Evolutionary conservation across 164 flowering plant species (phyloP).

Genomic region (grape (Vitis vinifera)): ASM3070453v1 NC_081820.1:23339001-23339500

Average conservation of each 20-base stretch:
- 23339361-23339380: not conserved
- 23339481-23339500: not conserved
- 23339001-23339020: too few relatives aligned
- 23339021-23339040: too few relatives aligned
- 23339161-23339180: too few relatives aligned
- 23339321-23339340: not conserved
- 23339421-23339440: not conserved
- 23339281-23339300: not conserved
- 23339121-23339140: too few relatives aligned
- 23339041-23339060: too few relatives aligned
- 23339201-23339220: conserved; percentile 9
- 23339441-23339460: conserved; percentile 1
- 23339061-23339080: too few relatives aligned
- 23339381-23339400: conserved; percentile 14
- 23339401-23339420: conserved; percentile 20
- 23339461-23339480: not conserved
- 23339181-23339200: too few relatives aligned
- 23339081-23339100: too few relatives aligned
- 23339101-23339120: too few relatives aligned
- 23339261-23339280: not conserved
- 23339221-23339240: conserved; percentile 34
- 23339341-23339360: not conserved
- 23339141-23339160: too few relatives aligned
- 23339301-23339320: not conserved
- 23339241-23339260: conserved; percentile 27